Evolutionary conservation across 352 stramenopile genomes (phyloP).

Genomic region (Nothophytophthora sp.): DNA sequence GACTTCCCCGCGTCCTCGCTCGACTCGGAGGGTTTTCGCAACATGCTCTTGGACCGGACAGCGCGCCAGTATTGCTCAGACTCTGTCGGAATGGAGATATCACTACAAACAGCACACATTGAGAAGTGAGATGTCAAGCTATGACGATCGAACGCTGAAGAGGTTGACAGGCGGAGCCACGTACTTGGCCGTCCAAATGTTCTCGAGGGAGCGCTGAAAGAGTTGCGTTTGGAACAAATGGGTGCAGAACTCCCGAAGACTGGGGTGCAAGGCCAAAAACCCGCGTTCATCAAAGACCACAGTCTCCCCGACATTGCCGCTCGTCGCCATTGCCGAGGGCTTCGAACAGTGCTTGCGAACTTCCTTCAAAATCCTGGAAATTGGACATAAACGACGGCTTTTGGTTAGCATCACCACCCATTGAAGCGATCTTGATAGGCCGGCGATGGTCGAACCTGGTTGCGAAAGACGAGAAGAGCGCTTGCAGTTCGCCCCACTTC

Average conservation of each 20-base stretch:
- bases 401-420: no score
- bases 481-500: slow-evolving; percentile 61
- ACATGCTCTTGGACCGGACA: slow-evolving; percentile 42
- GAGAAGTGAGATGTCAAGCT: slow-evolving; percentile 13
- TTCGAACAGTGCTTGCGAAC: slow-evolving; percentile 58
- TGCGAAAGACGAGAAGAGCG: slow-evolving; percentile 51
- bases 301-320: background rate
- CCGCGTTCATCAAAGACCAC: slow-evolving; percentile 55
- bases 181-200: slow-evolving; percentile 21
- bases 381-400: slow-evolving; percentile 1
- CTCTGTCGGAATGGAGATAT: slow-evolving; percentile 20
- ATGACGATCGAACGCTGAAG: background rate
- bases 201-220: slow-evolving; percentile 73
- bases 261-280: slow-evolving; percentile 60
- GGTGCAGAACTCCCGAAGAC: slow-evolving; percentile 58
- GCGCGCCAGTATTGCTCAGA: slow-evolving; percentile 46
- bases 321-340: slow-evolving; percentile 1
- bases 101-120: background rate
- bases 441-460: slow-evolving; percentile 44
- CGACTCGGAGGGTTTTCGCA: slow-evolving; percentile 44
- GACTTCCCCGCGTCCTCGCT: slow-evolving; percentile 32
- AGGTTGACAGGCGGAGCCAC: no score
- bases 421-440: no score
- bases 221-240: slow-evolving; percentile 78
- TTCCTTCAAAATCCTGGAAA: slow-evolving; percentile 66